Base-by-base conservation (phyloP, 73 alveolate species). In the Paraurostyla sp. region DNA sequence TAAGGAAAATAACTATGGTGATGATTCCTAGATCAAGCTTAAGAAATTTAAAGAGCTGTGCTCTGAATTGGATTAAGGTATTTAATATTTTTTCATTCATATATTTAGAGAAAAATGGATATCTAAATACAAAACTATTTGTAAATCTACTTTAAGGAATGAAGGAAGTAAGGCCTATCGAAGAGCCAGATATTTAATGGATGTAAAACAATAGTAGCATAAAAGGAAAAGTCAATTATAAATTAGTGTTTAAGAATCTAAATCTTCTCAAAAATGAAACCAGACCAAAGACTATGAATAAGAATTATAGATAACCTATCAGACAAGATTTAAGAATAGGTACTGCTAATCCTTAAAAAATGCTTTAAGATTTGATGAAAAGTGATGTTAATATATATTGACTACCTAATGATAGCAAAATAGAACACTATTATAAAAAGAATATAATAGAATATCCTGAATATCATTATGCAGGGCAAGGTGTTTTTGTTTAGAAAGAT, bases 211-310 rank as follows among this genome's bases (percentile, higher is more conserved):
- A 60, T 20, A 60, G 78, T 27, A 29, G 51, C 9, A 60, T 60
- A 3, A 60, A 60, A 27, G 78, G 78, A 45, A 60, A 60, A 33
- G 78, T 60, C 32, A 60, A 60, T 33, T 60, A 60, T 29, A 60
- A 60, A 60, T 7, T 60, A 30, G 50, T 60, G 4, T 60, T 60
- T 32, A 60, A 60, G 50, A 60, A 60, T 60, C 25, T 60, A 30
- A 60, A 60, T 27, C 50, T 60, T 7, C 45, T 60, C 25, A 30
- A 60, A 9, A 60, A 60, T 60, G 25, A 54, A 54, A 13, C 13
- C 22, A 18, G 29, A 54, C 22, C 25, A 54, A 15, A 54, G 13
- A 6, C 33, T 20, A 54, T 54, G 13, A 15, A 54, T 18, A 23
- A 54, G 29, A 23, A 54, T 54, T 6, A 11, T 7, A 18, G 33